Percentiles rank a stretch among this genome's conserved stretches.
These are phyloP conservation scores for Eudorina sp. DNA, from an alignment of 139 green algal genomes.

Conservation along the genomic window DNA sequence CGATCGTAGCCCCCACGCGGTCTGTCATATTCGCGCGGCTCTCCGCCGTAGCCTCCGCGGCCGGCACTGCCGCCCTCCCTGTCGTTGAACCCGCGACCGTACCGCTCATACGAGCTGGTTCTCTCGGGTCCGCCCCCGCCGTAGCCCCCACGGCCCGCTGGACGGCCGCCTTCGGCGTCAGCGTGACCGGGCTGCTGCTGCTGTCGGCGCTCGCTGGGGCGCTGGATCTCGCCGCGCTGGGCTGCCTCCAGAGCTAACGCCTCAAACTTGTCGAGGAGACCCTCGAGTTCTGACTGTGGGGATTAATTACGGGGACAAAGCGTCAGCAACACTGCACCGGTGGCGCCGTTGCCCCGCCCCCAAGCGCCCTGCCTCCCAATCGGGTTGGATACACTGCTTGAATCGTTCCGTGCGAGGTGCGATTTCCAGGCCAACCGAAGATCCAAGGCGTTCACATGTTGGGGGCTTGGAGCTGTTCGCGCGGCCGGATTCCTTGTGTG, in stretches of 20 bases:
- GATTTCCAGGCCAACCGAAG: too few relatives aligned
- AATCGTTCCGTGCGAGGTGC: too few relatives aligned
- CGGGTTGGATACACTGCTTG: too few relatives aligned
- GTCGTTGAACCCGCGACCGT: not conserved
- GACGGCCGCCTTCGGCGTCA: not conserved
- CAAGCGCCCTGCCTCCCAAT: too few relatives aligned
- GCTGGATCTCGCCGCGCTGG: constrained; percentile 56
- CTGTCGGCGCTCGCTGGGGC: constrained; percentile 67
- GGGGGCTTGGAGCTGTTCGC: too few relatives aligned
- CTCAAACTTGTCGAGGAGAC: constrained; percentile 67
- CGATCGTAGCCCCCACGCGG: not conserved
- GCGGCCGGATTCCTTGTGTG: too few relatives aligned
- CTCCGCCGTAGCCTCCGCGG: not conserved
- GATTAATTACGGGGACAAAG: too few relatives aligned
- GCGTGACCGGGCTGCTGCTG: constrained; percentile 50
- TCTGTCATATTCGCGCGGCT: constrained; percentile 1
- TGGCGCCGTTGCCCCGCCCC: too few relatives aligned
- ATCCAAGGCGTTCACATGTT: too few relatives aligned
- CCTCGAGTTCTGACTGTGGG: constrained; percentile 58
- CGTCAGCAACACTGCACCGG: too few relatives aligned
- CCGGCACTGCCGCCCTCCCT: not conserved
- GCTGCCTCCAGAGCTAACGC: constrained; percentile 41
- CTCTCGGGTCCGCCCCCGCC: not conserved
- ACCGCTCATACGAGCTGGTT: not conserved
- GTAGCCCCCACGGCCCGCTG: not conserved